A percentile compares a stretch with the other conserved stretches of the same genome.
Evolutionary conservation across 140 eudicot species (phyloP).

Genomic region (Ambrosia hybrid): DNA sequence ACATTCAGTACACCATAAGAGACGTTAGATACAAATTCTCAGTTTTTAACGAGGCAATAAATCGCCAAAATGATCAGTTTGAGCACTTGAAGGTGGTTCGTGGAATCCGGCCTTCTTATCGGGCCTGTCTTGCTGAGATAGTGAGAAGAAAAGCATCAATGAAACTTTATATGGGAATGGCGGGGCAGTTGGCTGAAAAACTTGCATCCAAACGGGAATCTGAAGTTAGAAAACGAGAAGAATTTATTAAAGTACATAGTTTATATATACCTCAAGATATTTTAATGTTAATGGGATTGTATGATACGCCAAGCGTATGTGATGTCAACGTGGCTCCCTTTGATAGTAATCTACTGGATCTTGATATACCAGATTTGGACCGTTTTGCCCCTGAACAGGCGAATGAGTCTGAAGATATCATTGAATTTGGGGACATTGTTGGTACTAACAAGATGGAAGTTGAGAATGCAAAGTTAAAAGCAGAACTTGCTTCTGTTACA

Average conservation of each 20-base stretch:
- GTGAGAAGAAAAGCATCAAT: slow-evolving; percentile 87
- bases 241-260: slow-evolving; percentile 63
- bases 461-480: slow-evolving; percentile 82
- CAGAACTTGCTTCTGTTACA: slow-evolving; percentile 87
- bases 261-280: slow-evolving; percentile 76
- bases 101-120: slow-evolving; percentile 73
- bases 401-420: slow-evolving; percentile 38
- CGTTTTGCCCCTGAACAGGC: slow-evolving; percentile 68
- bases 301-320: slow-evolving; percentile 74
- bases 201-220: slow-evolving; percentile 77
- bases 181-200: slow-evolving; percentile 83
- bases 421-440: slow-evolving; percentile 61
- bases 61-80: slow-evolving; percentile 69
- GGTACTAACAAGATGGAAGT: slow-evolving; percentile 91
- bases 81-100: slow-evolving; percentile 77
- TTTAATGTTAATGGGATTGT: slow-evolving; percentile 79
- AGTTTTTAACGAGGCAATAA: slow-evolving; percentile 82
- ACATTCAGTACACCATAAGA: slow-evolving; percentile 73
- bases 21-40: slow-evolving; percentile 80
- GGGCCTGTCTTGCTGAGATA: slow-evolving; percentile 90
- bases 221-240: slow-evolving; percentile 78
- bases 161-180: slow-evolving; percentile 98
- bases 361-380: slow-evolving; percentile 78
- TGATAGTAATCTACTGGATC: slow-evolving; percentile 69
- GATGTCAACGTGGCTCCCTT: slow-evolving; percentile 82